Conservation (phyloP, 202 grass and related monocot genomes). For the Brachypodium distachyon region DNA sequence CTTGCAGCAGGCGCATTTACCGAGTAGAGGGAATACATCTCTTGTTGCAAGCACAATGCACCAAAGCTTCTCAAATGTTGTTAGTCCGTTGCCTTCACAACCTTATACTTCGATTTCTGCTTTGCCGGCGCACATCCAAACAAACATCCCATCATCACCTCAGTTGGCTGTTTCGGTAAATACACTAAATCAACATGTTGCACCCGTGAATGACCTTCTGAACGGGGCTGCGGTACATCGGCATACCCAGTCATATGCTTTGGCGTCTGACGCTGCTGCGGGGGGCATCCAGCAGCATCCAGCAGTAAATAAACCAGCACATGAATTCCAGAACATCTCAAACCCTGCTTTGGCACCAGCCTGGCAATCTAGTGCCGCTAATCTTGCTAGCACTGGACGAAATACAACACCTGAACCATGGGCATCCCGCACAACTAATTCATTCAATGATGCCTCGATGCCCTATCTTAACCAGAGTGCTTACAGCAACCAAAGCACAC, state of each 20-base stretch:
- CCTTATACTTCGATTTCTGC: constrained; percentile 35
- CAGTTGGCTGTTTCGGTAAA: constrained; percentile 13
- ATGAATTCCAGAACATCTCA: constrained; percentile 19
- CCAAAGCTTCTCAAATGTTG: constrained; percentile 41
- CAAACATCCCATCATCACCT: constrained; percentile 4
- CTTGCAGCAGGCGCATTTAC: constrained; percentile 19
- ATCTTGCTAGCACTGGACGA: not conserved
- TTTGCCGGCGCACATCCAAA: constrained; percentile 30
- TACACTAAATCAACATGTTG: constrained; percentile 3
- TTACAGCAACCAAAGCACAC: constrained; percentile 19
- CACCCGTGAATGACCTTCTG: constrained; percentile 19
- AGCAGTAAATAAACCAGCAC: constrained; percentile 24
- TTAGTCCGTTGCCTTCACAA: constrained; percentile 24
- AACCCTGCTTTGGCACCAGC: not conserved
- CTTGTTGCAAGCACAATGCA: constrained; percentile 7
- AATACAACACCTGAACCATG: constrained; percentile 25
- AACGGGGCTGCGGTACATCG: constrained; percentile 19
- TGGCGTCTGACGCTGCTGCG: constrained; percentile 16
- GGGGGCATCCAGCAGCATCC: constrained; percentile 30
- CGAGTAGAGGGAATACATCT: not conserved
- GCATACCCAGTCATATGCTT: constrained; percentile 11
- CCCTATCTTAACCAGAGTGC: constrained; percentile 28
- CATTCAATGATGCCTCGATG: constrained; percentile 1
- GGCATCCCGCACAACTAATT: constrained; percentile 14
- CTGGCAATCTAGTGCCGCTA: constrained; percentile 26